Base-by-base conservation (phyloP, 352 stramenopile genomes). In the Pythium guiyangense region DNA sequence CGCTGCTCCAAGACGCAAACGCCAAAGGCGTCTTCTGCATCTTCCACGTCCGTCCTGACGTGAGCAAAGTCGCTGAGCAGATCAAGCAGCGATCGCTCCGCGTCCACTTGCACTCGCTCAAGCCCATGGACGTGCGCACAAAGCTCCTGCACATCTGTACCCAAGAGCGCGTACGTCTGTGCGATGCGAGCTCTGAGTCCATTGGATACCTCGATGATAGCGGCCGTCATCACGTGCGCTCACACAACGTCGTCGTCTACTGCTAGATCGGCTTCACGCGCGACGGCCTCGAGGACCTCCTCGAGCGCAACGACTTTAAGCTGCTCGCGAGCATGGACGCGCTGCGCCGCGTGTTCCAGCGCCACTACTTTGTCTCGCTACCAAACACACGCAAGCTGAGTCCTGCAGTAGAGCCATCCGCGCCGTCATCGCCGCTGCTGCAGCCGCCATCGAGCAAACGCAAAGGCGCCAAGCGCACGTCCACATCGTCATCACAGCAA, bases 261-360 rank as follows among this genome's bases (percentile, higher is more conserved):
- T 22, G 22, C 20, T 40, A 90, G 82, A 79, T 92, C 34, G 82
- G 82, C 20, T 92, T 76, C 57, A 75, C 69, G 1, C 74, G 68
- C 29, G 69, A 79, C 11, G 82, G 72, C 0, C 44, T 92, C 1
- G 82, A 92, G 62, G 72, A 73, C 26, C 27, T 92, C 2, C 31
- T 66, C 11, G 63, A 63, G 11, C 26, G 49, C 8, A 74, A 54
- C 43, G 59, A 64, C 5, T 72, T 69, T 51, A 73, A 84, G 20
- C 37, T 90, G 1, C 53, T 82, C 5, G 29, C 59, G 0, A 77
- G 65, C 46, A 58, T 90, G 29, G 64, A 74, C 17, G 70, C 53
- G 18, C 63, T 90, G 2, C 73, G 78, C 18, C 51, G 72, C 18
- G 54, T 82, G 14, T 92, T 92, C 42, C 35, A 73, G 14, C 58